A percentile compares a stretch with the other conserved stretches of the same genome.
Conservation (phyloP, 352 stramenopile genomes). For the Phytopythium ostracodes region DNA sequence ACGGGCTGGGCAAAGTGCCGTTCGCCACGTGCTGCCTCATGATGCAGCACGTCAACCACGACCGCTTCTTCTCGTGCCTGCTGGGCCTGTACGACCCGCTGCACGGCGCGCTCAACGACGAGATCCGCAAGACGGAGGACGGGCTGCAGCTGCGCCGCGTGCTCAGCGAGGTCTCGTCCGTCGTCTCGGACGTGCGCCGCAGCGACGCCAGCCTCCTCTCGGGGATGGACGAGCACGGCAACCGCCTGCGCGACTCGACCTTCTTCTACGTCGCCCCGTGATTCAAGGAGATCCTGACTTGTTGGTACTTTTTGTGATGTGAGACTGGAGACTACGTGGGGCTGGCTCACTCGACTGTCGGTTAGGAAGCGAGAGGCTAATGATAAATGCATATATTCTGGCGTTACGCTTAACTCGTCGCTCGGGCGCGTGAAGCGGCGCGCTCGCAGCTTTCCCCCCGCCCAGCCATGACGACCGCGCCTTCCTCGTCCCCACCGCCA, state of each 20-base stretch:
- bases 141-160: conserved; percentile 64
- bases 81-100: conserved; percentile 79
- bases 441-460: not conserved
- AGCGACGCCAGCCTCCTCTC: conserved; percentile 40
- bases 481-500: not conserved
- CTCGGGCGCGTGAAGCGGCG: not conserved
- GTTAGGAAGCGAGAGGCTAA: not conserved
- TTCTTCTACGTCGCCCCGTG: conserved; percentile 65
- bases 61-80: conserved; percentile 85
- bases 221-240: conserved; percentile 21
- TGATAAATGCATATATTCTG: not conserved
- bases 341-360: not conserved
- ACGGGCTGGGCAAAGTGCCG: conserved; percentile 65
- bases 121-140: conserved; percentile 61
- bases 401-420: not conserved
- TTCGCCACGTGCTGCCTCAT: conserved; percentile 86
- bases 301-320: too few relatives aligned
- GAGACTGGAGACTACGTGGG: too few relatives aligned
- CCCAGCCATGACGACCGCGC: not conserved
- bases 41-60: conserved; percentile 86
- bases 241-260: conserved; percentile 59
- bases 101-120: conserved; percentile 69
- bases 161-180: conserved; percentile 70
- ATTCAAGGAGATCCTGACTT: not conserved
- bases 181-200: conserved; percentile 47